Evolutionary conservation across 805 yeast species (phyloP).

Genomic region (Lachancea waltii): DNA sequence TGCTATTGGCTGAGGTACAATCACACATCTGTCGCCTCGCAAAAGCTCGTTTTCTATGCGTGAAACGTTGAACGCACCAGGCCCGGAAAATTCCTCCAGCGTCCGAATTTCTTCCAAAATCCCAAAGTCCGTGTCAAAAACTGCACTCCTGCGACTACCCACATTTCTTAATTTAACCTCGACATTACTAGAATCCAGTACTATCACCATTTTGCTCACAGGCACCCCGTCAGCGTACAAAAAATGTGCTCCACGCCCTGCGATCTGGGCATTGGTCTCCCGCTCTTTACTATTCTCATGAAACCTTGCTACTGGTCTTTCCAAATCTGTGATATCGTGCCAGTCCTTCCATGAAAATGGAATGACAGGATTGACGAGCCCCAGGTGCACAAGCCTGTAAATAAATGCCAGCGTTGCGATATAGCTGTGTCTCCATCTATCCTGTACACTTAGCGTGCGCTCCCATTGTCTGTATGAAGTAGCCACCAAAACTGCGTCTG

Average conservation of each 20-base stretch:
- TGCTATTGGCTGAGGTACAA: too few species aligned
- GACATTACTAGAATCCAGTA: not conserved
- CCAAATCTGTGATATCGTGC: conserved; percentile 1
- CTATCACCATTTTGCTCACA: conserved; percentile 2
- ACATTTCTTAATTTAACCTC: conserved; percentile 1
- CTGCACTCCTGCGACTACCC: not conserved
- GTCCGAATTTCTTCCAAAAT: not conserved
- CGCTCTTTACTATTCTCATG: not conserved
- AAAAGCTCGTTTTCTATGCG: not conserved
- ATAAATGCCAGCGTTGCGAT: not conserved
- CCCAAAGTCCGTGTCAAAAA: conserved; percentile 3
- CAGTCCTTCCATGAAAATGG: conserved; percentile 13
- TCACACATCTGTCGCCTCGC: too few species aligned
- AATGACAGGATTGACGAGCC: not conserved
- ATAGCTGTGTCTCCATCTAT: not conserved
- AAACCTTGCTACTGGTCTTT: not conserved
- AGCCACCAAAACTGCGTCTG: not conserved
- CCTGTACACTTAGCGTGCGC: not conserved
- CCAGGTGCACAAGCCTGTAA: conserved; percentile 4
- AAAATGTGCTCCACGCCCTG: not conserved
- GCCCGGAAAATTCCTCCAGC: not conserved
- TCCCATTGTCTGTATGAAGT: not conserved
- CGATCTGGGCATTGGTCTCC: not conserved
- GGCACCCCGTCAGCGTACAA: not conserved
- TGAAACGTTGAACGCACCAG: not conserved